Evolutionary conservation across 495 filamentous ascomycete species (phyloP), one percentile per base, ranked within the genome.

Genomic region (Trichoderma erinaceum): DNA sequence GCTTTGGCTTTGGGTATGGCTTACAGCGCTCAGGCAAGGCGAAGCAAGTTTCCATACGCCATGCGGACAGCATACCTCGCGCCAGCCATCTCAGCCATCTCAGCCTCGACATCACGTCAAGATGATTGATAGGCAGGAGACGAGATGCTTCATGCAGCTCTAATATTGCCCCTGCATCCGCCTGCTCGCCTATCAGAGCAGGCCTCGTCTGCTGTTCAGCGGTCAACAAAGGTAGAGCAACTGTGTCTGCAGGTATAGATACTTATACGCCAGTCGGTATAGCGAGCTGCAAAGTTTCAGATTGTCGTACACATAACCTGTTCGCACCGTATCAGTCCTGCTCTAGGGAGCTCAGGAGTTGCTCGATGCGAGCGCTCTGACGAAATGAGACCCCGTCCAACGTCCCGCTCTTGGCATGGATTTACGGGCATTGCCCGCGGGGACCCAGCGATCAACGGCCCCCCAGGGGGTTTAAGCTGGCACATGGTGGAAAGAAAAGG

Each of bases 371-470:
- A 25, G 12, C 13, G 10, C 8, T 5, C 56, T 10, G 56, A 11
- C 56, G 56, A 61, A 61, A 61, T 61, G 56, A 61, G 50, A 23
- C 50, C 21, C 50, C 50, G n/a, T 21, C n/a, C 18, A 18, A 16
- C 50, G 50, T 56, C 50, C 50, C 56, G 44, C 44, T 32, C 23
- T 4, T 16, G 56, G 56, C 56, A 61, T 61, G n/a, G 23, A 61
- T 29, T 61, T 61, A 25, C 56, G 56, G 50, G 50, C 50, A 48
- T 48, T n/a, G 50, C 50, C 50, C n/a, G 56, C 27, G 56, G 56
- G 56, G 56, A 61, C 44, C 15, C 56, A 32, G 56, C 56, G 56
- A 61, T 61, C 56, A 61, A 61, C 25, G 56, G 23, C 56, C 4
- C 6, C 27, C 56, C 23, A 61, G 56, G 56, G 56, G 56, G 15